Evolutionary conservation across 768 basidiomycete genomes (phyloP).

Genomic region (Kwoniella heveanensis): DNA sequence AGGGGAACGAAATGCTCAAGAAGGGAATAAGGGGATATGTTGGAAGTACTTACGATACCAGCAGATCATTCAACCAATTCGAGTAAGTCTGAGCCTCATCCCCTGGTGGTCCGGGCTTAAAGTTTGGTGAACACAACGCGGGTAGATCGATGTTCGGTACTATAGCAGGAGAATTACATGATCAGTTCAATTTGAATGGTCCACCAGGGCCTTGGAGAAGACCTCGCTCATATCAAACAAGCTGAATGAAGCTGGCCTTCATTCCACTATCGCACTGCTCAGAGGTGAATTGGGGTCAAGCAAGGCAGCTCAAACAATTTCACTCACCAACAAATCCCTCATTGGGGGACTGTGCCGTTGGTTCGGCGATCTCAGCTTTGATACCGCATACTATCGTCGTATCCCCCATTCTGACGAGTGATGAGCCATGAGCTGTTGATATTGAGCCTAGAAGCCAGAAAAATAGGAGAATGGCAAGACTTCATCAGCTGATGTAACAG

Average conservation of each 20-base stretch:
- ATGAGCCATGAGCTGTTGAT: slow-evolving; percentile 88
- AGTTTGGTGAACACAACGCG: slow-evolving; percentile 86
- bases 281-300: slow-evolving; percentile 6
- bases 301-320: too few relatives aligned
- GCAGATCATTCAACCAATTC: slow-evolving; percentile 73
- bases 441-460: slow-evolving; percentile 70
- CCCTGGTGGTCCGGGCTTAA: slow-evolving; percentile 91
- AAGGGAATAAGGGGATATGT: neutral
- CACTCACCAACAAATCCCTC: slow-evolving; percentile 83
- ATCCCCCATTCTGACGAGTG: slow-evolving; percentile 83
- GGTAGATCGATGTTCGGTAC: slow-evolving; percentile 95
- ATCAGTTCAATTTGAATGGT: too few relatives aligned
- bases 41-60: slow-evolving; percentile 66
- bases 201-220: too few relatives aligned
- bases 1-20: too few relatives aligned
- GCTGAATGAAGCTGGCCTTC: too few relatives aligned
- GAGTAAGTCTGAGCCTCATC: slow-evolving; percentile 94
- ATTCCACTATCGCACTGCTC: too few relatives aligned
- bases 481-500: too few relatives aligned
- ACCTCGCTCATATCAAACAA: too few relatives aligned
- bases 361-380: slow-evolving; percentile 92
- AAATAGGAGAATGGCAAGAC: neutral
- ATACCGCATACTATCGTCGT: slow-evolving; percentile 97
- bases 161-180: slow-evolving; percentile 44
- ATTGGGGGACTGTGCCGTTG: slow-evolving; percentile 72